Evolutionary conservation across 2,329 filamentous ascomycete genomes (phyloP).

Genomic region (Aspergillus sp.): DNA sequence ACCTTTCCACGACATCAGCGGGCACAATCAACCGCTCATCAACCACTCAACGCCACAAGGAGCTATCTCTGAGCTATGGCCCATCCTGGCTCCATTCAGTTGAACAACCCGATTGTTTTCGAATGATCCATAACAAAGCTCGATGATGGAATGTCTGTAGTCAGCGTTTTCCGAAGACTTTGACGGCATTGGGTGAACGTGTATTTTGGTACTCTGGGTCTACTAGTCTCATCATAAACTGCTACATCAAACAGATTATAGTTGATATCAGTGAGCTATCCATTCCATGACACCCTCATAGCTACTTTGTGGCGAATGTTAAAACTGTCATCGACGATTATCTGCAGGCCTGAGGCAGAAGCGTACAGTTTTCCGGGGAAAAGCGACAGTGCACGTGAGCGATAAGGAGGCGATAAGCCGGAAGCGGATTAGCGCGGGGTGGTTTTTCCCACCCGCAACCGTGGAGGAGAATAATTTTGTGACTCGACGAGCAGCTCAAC

Average conservation of each 20-base stretch:
- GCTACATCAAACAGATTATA: background rate
- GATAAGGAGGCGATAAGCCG: conserved; percentile 32
- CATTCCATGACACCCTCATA: background rate
- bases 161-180: background rate
- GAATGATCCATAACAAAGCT: no score
- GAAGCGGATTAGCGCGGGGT: conserved; percentile 31
- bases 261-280: background rate
- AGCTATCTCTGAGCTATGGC: no score
- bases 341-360: background rate
- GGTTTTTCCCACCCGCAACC: conserved; percentile 12
- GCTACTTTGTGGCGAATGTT: background rate
- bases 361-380: conserved; percentile 6
- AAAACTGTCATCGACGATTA: background rate
- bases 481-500: conserved; percentile 24
- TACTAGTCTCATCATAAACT: background rate
- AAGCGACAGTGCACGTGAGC: conserved; percentile 20
- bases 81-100: no score
- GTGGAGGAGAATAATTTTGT: conserved; percentile 23
- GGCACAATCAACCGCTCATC: no score
- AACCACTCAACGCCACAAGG: no score
- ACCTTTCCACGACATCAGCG: no score
- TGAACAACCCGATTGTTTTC: no score
- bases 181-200: background rate
- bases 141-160: background rate
- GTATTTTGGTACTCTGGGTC: background rate